Conservation (phyloP, 83 land plant species). For the Larix sibirica region DNA sequence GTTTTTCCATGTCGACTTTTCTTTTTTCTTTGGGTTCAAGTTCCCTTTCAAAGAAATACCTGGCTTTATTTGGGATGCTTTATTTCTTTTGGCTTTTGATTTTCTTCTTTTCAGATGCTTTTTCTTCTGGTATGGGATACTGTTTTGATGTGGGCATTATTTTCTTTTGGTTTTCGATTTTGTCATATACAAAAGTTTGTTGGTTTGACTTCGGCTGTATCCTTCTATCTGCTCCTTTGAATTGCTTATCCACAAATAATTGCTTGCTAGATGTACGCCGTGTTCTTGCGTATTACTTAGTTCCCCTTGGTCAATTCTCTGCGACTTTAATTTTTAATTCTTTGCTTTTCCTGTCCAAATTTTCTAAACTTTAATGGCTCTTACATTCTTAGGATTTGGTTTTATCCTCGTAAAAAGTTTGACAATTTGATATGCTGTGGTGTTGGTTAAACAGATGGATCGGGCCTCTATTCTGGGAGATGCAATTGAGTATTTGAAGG, state of each 20-base stretch:
- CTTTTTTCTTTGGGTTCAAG: neutral
- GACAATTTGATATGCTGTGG: neutral
- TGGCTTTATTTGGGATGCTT: neutral
- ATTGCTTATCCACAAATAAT: neutral
- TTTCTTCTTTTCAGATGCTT: neutral
- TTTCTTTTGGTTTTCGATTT: neutral
- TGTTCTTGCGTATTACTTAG: neutral
- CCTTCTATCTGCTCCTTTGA: no score
- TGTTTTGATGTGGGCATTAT: neutral
- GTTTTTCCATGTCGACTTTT: neutral
- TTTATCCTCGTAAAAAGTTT: neutral
- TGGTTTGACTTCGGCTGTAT: neutral
- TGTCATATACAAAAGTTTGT: neutral
- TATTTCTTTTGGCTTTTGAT: no score
- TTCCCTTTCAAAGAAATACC: neutral
- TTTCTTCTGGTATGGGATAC: neutral
- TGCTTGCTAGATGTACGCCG: neutral
- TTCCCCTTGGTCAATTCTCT: neutral
- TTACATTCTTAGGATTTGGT: neutral
- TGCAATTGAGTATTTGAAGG: conserved; percentile 88
- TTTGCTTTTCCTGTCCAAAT: neutral
- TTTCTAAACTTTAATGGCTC: neutral
- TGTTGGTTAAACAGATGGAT: conserved; percentile 60
- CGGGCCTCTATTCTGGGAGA: conserved; percentile 87
- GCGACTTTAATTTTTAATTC: neutral